Evolutionary conservation across 2,329 filamentous ascomycete genomes (phyloP).

Genomic region (Graphilbum fragrans): DNA sequence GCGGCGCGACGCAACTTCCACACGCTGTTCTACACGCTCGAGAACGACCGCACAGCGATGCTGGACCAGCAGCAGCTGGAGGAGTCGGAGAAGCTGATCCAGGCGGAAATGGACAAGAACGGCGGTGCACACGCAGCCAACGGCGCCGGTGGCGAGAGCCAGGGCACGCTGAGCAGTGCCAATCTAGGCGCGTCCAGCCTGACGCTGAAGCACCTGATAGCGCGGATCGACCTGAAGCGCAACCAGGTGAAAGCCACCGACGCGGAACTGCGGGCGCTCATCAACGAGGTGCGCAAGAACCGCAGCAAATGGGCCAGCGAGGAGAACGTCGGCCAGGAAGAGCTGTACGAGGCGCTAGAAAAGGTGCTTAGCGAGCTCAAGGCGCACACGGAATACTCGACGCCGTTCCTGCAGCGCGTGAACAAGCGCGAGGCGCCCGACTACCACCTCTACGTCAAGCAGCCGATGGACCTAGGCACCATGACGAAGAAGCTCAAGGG

Average conservation of each 20-base stretch:
- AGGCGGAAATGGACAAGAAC: conserved; percentile 79
- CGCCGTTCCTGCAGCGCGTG: conserved; percentile 86
- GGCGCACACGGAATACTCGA: conserved; percentile 92
- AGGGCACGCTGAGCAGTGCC: conserved; percentile 82
- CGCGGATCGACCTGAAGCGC: conserved; percentile 86
- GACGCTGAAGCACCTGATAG: conserved; percentile 93
- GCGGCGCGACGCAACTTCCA: conserved; percentile 84
- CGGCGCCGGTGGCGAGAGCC: conserved; percentile 33
- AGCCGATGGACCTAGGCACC: conserved; percentile 91
- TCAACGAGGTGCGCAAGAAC: conserved; percentile 97
- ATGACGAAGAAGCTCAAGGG: conserved; percentile 97
- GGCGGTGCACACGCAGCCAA: conserved; percentile 23
- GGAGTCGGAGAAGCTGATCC: conserved; percentile 89
- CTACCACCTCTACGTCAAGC: conserved; percentile 87
- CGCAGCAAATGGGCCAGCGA: conserved; percentile 98
- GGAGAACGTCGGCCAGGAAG: conserved; percentile 93
- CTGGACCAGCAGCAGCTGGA: conserved; percentile 93
- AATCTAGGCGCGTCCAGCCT: conserved; percentile 93
- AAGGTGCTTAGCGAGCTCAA: conserved; percentile 96
- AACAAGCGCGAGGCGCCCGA: conserved; percentile 96
- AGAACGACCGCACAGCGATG: conserved; percentile 94
- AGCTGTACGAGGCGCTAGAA: conserved; percentile 91
- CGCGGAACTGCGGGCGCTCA: conserved; percentile 78
- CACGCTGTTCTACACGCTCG: conserved; percentile 86
- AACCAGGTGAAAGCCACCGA: conserved; percentile 85